phyloP scores from a whole-genome alignment of 805 yeast species.

The Osmozyma mogii region DNA sequence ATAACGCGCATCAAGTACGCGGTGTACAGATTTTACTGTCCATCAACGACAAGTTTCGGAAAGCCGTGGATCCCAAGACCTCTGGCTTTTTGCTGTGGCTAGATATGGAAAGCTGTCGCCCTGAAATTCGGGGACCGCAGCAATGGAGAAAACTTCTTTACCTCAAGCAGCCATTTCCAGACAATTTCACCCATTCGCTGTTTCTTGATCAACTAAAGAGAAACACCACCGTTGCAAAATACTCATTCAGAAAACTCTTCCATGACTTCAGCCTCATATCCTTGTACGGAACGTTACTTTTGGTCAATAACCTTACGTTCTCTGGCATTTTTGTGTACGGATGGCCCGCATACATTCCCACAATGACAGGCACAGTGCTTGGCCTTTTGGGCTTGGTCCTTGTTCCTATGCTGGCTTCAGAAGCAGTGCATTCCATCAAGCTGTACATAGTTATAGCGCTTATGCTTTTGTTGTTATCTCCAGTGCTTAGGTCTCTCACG shows the following conservation, averaged over 20 bases:
- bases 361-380: constrained; percentile 11
- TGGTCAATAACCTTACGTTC: constrained; percentile 63
- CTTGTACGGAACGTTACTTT: constrained; percentile 55
- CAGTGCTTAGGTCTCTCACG: constrained; percentile 82
- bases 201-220: constrained; percentile 75
- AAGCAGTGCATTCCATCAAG: constrained; percentile 29
- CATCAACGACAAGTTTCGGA: too few relatives aligned
- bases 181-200: constrained; percentile 77
- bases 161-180: constrained; percentile 80
- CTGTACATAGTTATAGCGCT: constrained; percentile 64
- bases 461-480: constrained; percentile 71
- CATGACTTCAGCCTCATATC: constrained; percentile 64
- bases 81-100: too few relatives aligned
- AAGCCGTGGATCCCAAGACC: too few relatives aligned
- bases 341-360: constrained; percentile 45
- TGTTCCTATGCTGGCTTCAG: constrained; percentile 3
- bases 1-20: too few relatives aligned
- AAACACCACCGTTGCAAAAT: constrained; percentile 64
- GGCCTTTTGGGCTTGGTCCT: constrained; percentile 2
- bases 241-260: constrained; percentile 57
- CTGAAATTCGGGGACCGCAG: constrained; percentile 3
- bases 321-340: constrained; percentile 43
- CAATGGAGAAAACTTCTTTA: constrained; percentile 85
- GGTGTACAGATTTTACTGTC: too few relatives aligned
- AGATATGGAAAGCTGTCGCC: too few relatives aligned